phyloP scores from a whole-genome alignment of 805 yeast genomes.

The Hanseniaspora clermontiae region DNA sequence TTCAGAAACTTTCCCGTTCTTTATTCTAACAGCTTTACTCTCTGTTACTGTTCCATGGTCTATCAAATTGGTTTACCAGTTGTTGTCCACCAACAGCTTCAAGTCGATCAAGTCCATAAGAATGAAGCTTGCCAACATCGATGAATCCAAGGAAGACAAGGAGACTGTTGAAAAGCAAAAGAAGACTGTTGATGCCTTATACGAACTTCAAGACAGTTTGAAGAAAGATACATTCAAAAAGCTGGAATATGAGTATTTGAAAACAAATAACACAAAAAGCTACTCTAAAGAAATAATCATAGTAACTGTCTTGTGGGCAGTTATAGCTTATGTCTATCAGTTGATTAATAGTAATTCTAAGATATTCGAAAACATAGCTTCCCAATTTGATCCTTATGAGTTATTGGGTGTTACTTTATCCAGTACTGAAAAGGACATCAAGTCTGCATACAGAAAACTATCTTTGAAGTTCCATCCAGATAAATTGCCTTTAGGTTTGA shows the following conservation, averaged over 20 bases:
- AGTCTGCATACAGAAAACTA: slow-evolving; percentile 70
- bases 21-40: slow-evolving; percentile 58
- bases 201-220: slow-evolving; percentile 27
- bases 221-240: slow-evolving; percentile 26
- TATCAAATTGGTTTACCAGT: slow-evolving; percentile 1
- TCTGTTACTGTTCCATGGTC: slow-evolving; percentile 60
- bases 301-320: slow-evolving; percentile 46
- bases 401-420: slow-evolving; percentile 44
- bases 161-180: slow-evolving; percentile 5
- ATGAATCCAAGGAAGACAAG: background rate
- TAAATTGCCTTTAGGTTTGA: slow-evolving; percentile 53
- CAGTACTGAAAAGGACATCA: slow-evolving; percentile 65
- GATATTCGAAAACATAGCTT: slow-evolving; percentile 33
- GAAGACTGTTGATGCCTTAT: slow-evolving; percentile 22
- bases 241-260: slow-evolving; percentile 14
- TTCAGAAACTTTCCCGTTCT: slow-evolving; percentile 89
- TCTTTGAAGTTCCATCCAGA: slow-evolving; percentile 90
- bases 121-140: background rate
- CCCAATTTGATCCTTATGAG: slow-evolving; percentile 77
- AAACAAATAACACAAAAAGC: slow-evolving; percentile 16
- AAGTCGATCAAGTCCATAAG: background rate
- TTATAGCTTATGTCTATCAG: slow-evolving; percentile 14
- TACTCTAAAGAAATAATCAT: background rate
- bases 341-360: slow-evolving; percentile 33
- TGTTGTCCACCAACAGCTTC: background rate